Conservation (phyloP, 257 asterid species). For the Solanum piurae region DNA sequence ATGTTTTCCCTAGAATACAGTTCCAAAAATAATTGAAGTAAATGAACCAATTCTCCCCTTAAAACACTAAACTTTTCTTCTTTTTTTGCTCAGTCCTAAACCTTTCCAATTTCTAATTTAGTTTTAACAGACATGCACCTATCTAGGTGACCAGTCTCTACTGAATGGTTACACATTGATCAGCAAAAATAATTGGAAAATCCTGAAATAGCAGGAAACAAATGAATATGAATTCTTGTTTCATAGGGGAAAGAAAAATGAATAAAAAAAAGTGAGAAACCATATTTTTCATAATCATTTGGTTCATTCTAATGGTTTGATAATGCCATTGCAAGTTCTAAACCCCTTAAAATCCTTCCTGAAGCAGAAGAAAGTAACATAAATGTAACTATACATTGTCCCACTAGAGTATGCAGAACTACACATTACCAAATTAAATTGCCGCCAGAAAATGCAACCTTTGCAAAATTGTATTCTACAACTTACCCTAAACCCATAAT, state of each 20-base stretch:
- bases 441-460: not conserved
- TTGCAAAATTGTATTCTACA: not conserved
- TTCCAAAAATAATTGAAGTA: not conserved
- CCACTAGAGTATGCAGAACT: not conserved
- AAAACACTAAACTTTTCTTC: not conserved
- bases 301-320: not conserved
- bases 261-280: not conserved
- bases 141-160: not conserved
- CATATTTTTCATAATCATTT: not conserved
- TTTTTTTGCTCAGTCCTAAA: not conserved
- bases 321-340: not conserved
- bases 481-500: not conserved
- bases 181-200: not conserved
- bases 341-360: not conserved
- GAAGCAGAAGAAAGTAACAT: not conserved
- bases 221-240: not conserved
- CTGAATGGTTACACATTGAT: not conserved
- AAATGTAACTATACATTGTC: not conserved
- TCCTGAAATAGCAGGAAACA: not conserved
- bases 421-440: not conserved
- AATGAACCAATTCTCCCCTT: not conserved
- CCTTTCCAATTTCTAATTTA: not conserved
- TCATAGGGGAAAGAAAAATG: not conserved
- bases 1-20: constrained; percentile 6
- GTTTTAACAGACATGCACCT: not conserved